Evolutionary conservation across 2,329 filamentous ascomycete species (phyloP), one percentile per base, ranked within the genome.

Genomic region (Sclerotinia trifoliorum): DNA sequence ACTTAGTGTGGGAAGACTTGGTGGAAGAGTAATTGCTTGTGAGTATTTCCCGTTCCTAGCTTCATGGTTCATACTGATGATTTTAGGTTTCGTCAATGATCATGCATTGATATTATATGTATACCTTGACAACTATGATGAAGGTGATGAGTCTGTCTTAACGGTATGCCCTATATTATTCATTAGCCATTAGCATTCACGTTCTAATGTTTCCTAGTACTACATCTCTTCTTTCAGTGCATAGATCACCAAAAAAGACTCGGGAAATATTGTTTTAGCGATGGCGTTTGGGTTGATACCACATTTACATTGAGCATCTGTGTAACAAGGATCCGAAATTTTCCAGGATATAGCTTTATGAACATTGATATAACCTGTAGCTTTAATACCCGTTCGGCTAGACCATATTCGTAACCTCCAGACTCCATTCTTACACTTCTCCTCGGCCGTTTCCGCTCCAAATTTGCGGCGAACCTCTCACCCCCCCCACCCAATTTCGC

Each of bases 11-110:
- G 94, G 94, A 1, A 84, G 94, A 63, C 81, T 98, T 42, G 94
- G 95, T 74, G 94, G 93, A 0, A 85, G 93, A 73, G 94, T 98
- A 64, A 95, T 98, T 81, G 95, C 94, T 68, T 97, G 94, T 89
- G 71, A 80, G 86, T 77, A 24, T 19, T 55, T 24, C 76, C 54
- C 46, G 19, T 65, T 15, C 35, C 21, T 48, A 52, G 24, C 24
- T n/a, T 42, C 26, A 29, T 52, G 51, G 10, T 5, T 42, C 58
- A 68, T 77, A 56, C 78, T 72, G 60, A 71, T 42, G 58, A n/a
- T 17, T 66, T 7, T 56, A 85, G 83, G 84, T 77, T 93, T 96
- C 78, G 88, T 88, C 51, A 84, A 95, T 75, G 90, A 92, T 65
- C 89, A 93, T 77, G 91, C 92, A 2, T 78, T 96, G 71, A 92